Conservation (phyloP, 108 stramenopile genomes). For the Pseudonitzschia multistriata region DNA sequence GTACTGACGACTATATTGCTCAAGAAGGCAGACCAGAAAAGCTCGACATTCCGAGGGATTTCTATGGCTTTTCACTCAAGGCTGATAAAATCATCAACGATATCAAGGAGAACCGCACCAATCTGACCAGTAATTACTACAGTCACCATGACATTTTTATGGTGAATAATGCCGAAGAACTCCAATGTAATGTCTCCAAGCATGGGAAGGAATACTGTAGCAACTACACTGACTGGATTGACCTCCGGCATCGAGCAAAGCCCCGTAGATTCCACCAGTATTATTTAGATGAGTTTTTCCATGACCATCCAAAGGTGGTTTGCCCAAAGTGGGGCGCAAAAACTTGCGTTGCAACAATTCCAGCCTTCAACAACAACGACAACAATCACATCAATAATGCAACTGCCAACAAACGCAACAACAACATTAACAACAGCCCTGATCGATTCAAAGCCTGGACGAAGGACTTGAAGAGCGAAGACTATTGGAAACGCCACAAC, state of each 20-base stretch:
- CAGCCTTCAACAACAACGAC: slow-evolving; percentile 55
- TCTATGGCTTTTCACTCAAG: neutral
- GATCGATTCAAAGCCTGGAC: slow-evolving; percentile 37
- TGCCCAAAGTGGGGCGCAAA: neutral
- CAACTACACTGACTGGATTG: neutral
- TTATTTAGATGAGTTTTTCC: neutral
- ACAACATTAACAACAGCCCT: neutral
- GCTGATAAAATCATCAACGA: slow-evolving; percentile 39
- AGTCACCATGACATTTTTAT: slow-evolving; percentile 47
- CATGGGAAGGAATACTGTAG: neutral
- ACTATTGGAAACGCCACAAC: slow-evolving; percentile 1
- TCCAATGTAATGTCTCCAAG: slow-evolving; percentile 19
- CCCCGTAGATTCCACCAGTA: neutral
- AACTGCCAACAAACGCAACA: slow-evolving; percentile 37
- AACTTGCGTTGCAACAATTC: slow-evolving; percentile 5
- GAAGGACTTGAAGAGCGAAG: slow-evolving; percentile 12
- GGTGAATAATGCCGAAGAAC: slow-evolving; percentile 41
- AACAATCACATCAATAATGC: slow-evolving; percentile 41
- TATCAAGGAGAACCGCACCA: slow-evolving; percentile 34
- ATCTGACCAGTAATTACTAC: slow-evolving; percentile 48
- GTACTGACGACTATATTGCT: slow-evolving; percentile 84
- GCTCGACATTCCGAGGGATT: neutral
- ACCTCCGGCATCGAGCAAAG: neutral
- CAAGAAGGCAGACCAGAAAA: neutral
- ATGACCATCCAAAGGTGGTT: neutral